A percentile compares a stretch with the other conserved stretches of the same genome.
phyloP scores from a whole-genome alignment of 148 eudicot genomes.

The Salicornia ramosissima region DNA sequence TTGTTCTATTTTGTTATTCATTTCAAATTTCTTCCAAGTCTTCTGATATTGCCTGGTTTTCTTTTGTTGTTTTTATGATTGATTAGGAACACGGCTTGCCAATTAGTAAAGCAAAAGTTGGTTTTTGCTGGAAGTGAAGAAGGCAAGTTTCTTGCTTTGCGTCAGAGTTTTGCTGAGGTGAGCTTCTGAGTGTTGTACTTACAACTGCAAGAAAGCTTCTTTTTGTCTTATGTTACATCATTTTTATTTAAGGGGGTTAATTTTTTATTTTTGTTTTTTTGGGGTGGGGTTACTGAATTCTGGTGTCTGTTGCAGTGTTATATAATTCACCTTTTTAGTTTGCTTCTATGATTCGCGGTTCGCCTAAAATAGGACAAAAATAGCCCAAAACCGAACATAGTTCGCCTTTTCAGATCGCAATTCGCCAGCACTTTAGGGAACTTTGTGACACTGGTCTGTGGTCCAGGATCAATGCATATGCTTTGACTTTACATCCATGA shows the following conservation, averaged over 20 bases:
- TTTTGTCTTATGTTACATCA: not conserved
- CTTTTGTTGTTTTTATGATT: slow-evolving; percentile 6
- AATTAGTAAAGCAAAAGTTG: slow-evolving; percentile 70
- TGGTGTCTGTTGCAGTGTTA: no score
- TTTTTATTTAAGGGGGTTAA: no score
- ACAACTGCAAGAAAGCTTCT: not conserved
- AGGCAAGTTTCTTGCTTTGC: slow-evolving; percentile 87
- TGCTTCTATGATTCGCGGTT: no score
- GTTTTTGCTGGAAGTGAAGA: slow-evolving; percentile 89
- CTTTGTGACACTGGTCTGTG: not conserved
- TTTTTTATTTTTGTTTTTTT: not conserved
- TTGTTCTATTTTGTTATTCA: not conserved
- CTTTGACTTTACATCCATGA: not conserved
- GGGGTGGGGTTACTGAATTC: not conserved
- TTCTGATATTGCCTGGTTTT: not conserved
- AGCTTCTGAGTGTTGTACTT: slow-evolving; percentile 10
- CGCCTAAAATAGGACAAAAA: no score
- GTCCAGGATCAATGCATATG: not conserved
- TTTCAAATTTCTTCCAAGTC: not conserved
- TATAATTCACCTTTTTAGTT: no score
- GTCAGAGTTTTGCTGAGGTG: slow-evolving; percentile 95
- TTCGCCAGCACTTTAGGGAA: no score
- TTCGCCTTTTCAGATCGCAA: no score
- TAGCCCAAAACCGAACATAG: no score
- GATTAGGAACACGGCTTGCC: slow-evolving; percentile 85